A percentile compares a stretch with the other conserved stretches of the same genome.
Conservation (phyloP, 169 alveolate genomes). For the Eimeria sp. region DNA sequence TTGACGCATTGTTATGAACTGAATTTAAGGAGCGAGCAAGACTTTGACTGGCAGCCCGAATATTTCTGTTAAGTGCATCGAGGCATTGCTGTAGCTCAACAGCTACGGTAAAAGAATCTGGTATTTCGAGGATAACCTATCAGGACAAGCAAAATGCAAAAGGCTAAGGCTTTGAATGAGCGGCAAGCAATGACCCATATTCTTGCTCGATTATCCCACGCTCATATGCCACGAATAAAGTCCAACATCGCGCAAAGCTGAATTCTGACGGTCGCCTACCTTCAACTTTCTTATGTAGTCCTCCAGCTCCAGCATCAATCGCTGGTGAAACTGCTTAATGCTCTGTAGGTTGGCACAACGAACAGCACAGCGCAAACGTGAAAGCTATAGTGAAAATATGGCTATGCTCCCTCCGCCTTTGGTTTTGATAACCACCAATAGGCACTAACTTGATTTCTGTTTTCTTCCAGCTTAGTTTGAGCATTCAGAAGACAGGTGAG, state of each 20-base stretch:
- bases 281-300: conserved; percentile 44
- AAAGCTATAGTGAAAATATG: not conserved
- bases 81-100: conserved; percentile 50
- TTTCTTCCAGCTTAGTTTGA: conserved; percentile 11
- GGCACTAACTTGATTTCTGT: conserved; percentile 8
- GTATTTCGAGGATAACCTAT: conserved; percentile 30
- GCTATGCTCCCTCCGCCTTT: not conserved
- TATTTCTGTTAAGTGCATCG: not conserved
- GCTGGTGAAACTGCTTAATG: not conserved
- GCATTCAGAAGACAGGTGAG: not conserved
- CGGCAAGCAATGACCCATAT: not conserved
- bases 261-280: not conserved
- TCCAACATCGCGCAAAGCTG: not conserved
- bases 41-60: not conserved
- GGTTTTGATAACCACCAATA: not conserved
- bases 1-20: not conserved
- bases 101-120: conserved; percentile 19
- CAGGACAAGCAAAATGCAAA: not conserved
- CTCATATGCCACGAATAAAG: not conserved
- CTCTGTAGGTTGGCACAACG: not conserved
- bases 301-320: conserved; percentile 45
- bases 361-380: not conserved
- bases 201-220: not conserved
- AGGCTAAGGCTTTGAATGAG: not conserved
- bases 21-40: not conserved